Conservation (phyloP, 148 eudicot genomes). For the Chenopodium suecicum region DNA sequence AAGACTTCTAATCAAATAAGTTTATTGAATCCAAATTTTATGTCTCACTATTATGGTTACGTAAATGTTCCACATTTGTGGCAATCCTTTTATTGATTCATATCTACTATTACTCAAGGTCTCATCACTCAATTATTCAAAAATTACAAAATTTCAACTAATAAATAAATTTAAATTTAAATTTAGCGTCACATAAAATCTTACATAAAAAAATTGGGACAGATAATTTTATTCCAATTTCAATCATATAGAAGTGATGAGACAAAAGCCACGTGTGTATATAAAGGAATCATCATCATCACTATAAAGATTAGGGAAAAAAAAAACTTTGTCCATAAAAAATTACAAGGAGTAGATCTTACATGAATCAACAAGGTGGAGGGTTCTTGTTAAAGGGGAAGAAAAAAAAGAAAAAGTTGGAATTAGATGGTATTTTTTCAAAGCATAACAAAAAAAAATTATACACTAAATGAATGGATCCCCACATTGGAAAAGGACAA, state of each 20-base stretch:
- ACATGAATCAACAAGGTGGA: slow-evolving; percentile 15
- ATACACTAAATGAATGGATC: not conserved
- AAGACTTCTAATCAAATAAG: no score
- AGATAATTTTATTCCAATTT: not conserved
- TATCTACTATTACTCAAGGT: not conserved
- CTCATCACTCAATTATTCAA: no score
- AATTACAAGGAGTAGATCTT: not conserved
- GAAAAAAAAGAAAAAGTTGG: not conserved
- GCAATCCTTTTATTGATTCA: not conserved
- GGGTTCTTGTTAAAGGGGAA: not conserved
- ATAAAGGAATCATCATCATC: not conserved
- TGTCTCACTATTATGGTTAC: not conserved
- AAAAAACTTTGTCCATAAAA: not conserved
- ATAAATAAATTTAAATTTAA: no score
- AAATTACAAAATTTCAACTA: no score
- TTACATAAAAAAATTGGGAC: not conserved
- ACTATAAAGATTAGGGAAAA: no score
- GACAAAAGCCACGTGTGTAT: slow-evolving; percentile 20
- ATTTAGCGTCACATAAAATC: no score
- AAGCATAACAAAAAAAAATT: slow-evolving; percentile 16
- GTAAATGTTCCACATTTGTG: not conserved
- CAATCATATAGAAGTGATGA: not conserved
- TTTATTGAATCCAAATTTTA: not conserved
- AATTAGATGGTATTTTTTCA: slow-evolving; percentile 18
- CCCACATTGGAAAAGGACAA: slow-evolving; percentile 23